Conservation (phyloP, 2,329 filamentous ascomycete genomes). For the Ceratocystis alfenasii region DNA sequence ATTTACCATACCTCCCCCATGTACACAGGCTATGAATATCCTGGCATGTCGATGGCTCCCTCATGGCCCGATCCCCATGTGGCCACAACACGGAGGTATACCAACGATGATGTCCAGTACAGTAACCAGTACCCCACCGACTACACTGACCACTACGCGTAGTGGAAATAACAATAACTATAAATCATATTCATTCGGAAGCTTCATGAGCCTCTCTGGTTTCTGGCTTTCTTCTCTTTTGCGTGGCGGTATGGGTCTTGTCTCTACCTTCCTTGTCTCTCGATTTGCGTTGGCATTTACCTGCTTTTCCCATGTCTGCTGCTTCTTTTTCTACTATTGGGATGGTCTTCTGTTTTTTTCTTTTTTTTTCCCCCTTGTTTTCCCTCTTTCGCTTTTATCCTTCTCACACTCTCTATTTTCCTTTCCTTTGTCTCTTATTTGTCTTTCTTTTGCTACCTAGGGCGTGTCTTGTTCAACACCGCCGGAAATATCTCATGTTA, state of each 20-base stretch:
- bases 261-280: background rate
- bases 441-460: slow-evolving; percentile 12
- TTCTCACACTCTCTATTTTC: slow-evolving; percentile 9
- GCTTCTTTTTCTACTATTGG: slow-evolving; percentile 3
- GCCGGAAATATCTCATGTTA: slow-evolving; percentile 6
- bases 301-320: background rate
- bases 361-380: background rate
- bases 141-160: background rate
- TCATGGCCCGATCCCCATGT: background rate
- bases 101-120: slow-evolving; percentile 7
- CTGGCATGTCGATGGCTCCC: background rate
- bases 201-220: background rate
- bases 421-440: slow-evolving; percentile 7
- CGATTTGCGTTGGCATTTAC: background rate
- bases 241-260: background rate
- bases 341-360: slow-evolving; percentile 9
- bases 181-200: background rate
- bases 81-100: slow-evolving; percentile 3
- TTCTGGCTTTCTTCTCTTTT: background rate
- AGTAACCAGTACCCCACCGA: slow-evolving; percentile 10
- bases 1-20: background rate
- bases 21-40: background rate
- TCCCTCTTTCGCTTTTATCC: slow-evolving; percentile 4
- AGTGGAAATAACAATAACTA: background rate
- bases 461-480: slow-evolving; percentile 12